Base-by-base conservation (phyloP, 345 rosid genomes). In the Adansonia digitata region DNA sequence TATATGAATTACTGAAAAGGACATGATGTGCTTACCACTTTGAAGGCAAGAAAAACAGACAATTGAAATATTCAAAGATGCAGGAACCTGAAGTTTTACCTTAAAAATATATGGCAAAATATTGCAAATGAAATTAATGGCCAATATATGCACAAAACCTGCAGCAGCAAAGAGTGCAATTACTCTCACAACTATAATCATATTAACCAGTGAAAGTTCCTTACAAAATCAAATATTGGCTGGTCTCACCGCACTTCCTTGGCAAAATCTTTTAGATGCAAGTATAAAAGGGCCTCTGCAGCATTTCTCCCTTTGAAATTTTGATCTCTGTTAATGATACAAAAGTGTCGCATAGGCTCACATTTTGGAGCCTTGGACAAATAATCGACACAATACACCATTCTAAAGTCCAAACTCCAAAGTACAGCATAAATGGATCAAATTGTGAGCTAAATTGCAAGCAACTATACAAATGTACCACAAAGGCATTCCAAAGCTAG, bases 321-420 rank as follows among this genome's bases (percentile, higher is more conserved):
- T 73, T 43, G 26, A 59, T 13, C 45, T 73, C 69, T 61, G 24
- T 43, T 27, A 26, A 18, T 40, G 3, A 60, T 15, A 39, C 37
- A 72, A 8, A 26, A 43, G 31, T 7, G 46, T 60, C 69, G 43
- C 12, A 20, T 27, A 57, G n/a, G 53, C 40, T 53, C 57, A 45
- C 45, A 73, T 60, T 55, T 57, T 34, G 27, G 65, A 73, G 59
- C 56, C 76, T 60, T 12, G 2, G 53, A 48, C 17, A 73, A 34
- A 42, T 42, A 73, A 57, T 56, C 5, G 55, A n/a, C 46, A 37
- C 49, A 31, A n/a, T 3, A 34, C 43, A 73, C 39, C 69, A 73
- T 55, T 60, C 27, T 45, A 43, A 18, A 27, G 3, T 40, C 24
- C 31, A 43, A 29, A 59, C 68, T 40, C 51, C 20, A 46, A 35